Percentiles rank a stretch among this genome's conserved stretches.
These are phyloP conservation scores for Salinomyces thailandicus DNA, from an alignment of 2,329 filamentous ascomycete species.

Conservation along the genomic window DNA sequence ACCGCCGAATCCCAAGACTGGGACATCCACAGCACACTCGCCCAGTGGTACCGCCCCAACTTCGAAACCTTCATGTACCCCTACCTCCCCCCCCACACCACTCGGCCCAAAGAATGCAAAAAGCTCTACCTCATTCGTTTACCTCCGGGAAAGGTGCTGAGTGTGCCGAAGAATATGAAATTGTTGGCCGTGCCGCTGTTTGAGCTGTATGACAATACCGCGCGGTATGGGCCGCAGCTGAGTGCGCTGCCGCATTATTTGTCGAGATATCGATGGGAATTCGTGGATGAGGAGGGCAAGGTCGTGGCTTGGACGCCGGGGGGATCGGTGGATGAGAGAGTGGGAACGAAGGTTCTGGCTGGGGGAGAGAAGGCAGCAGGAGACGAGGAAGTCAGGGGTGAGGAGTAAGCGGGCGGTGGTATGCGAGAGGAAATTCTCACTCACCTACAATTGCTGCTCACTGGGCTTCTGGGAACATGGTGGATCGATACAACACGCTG, in stretches of 20 bases:
- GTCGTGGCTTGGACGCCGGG: slow-evolving; percentile 46
- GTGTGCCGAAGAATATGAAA: slow-evolving; percentile 99
- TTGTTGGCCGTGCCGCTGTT: slow-evolving; percentile 92
- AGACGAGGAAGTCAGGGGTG: too few relatives aligned
- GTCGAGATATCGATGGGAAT: slow-evolving; percentile 94
- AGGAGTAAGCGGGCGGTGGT: too few relatives aligned
- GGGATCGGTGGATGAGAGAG: slow-evolving; percentile 19
- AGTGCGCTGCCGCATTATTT: slow-evolving; percentile 92
- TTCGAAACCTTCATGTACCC: slow-evolving; percentile 99
- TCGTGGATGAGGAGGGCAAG: slow-evolving; percentile 84
- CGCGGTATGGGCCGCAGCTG: slow-evolving; percentile 86
- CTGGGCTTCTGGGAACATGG: too few relatives aligned
- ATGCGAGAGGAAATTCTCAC: too few relatives aligned
- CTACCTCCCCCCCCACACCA: slow-evolving; percentile 91
- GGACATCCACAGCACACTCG: slow-evolving; percentile 87
- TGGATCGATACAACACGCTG: too few relatives aligned
- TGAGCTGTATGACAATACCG: slow-evolving; percentile 96
- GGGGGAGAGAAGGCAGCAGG: too few relatives aligned
- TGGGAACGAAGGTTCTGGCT: slow-evolving; percentile 22
- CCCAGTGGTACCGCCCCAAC: slow-evolving; percentile 98
- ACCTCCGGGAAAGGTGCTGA: slow-evolving; percentile 84
- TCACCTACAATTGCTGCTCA: too few relatives aligned
- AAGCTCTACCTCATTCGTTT: slow-evolving; percentile 97
- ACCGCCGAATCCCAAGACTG: slow-evolving; percentile 48
- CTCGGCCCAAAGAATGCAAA: slow-evolving; percentile 95